Evolutionary conservation across 495 filamentous ascomycete species (phyloP).

Genomic region (Astrothelium macrocarpum): DNA sequence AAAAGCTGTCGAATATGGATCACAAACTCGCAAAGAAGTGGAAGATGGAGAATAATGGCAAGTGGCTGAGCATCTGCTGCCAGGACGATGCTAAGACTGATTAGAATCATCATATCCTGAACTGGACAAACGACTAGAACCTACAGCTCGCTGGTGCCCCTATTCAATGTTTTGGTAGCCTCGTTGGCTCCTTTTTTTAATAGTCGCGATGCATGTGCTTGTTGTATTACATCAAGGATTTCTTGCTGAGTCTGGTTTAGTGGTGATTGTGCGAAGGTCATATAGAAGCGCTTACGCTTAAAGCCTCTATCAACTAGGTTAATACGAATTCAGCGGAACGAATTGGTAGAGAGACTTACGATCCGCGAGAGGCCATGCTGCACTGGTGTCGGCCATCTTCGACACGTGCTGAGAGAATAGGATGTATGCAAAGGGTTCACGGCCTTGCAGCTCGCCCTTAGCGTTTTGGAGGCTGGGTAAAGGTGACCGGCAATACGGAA

Average conservation of each 20-base stretch:
- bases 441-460: conserved; percentile 35
- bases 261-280: too few species aligned
- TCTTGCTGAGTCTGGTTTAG: conserved; percentile 50
- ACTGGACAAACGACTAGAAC: background rate
- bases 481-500: background rate
- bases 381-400: conserved; percentile 21
- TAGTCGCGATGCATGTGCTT: conserved; percentile 73
- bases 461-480: background rate
- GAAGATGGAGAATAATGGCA: conserved; percentile 87
- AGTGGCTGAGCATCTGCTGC: conserved; percentile 79
- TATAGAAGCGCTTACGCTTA: background rate
- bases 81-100: conserved; percentile 48
- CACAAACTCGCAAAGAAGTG: conserved; percentile 61
- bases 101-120: too few species aligned
- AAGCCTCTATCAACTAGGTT: background rate
- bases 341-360: conserved; percentile 28
- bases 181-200: conserved; percentile 77
- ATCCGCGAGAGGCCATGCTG: conserved; percentile 89
- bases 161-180: conserved; percentile 77
- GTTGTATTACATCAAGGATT: conserved; percentile 80
- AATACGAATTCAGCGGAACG: background rate
- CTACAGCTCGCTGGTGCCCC: conserved; percentile 71
- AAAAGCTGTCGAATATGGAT: background rate
- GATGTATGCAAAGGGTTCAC: conserved; percentile 43
- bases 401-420: background rate